A percentile compares a stretch with the other conserved stretches of the same genome.
Evolutionary conservation across 225 moss, liverwort and hornwort species (phyloP).

Genomic region (Rhytidiadelphus loreus): DNA sequence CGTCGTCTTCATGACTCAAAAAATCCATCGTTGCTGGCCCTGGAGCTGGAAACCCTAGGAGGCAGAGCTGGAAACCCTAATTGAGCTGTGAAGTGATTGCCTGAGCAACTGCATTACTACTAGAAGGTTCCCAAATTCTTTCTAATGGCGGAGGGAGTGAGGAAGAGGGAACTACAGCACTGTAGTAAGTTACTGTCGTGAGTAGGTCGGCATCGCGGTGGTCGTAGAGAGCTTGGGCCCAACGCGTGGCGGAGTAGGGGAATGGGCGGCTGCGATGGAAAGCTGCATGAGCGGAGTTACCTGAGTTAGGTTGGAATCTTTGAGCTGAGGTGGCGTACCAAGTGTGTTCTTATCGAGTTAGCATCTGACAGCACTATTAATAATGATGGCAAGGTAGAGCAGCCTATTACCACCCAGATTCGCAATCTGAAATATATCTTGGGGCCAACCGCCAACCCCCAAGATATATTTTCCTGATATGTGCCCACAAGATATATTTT

Average conservation of each 20-base stretch:
- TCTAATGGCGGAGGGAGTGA: not conserved
- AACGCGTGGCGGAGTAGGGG: not conserved
- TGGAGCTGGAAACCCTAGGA: not conserved
- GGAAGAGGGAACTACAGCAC: not conserved
- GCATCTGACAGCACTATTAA: not conserved
- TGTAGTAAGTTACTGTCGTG: not conserved
- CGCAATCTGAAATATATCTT: no score
- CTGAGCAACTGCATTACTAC: not conserved
- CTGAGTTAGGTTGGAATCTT: not conserved
- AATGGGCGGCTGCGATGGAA: not conserved
- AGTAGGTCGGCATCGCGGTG: not conserved
- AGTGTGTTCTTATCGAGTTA: not conserved
- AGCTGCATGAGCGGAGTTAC: not conserved
- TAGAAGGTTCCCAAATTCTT: not conserved
- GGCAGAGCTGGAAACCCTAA: not conserved
- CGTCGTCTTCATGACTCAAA: not conserved
- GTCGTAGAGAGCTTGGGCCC: not conserved
- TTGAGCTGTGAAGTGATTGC: not conserved
- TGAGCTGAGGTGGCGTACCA: no score
- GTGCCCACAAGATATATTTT: no score
- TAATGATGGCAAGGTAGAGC: no score
- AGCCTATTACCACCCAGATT: no score
- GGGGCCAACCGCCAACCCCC: no score
- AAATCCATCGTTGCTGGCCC: not conserved
- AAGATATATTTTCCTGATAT: no score